Conservation (phyloP, 2,329 filamentous ascomycete species). For the Penicillium rolfsii region DNA sequence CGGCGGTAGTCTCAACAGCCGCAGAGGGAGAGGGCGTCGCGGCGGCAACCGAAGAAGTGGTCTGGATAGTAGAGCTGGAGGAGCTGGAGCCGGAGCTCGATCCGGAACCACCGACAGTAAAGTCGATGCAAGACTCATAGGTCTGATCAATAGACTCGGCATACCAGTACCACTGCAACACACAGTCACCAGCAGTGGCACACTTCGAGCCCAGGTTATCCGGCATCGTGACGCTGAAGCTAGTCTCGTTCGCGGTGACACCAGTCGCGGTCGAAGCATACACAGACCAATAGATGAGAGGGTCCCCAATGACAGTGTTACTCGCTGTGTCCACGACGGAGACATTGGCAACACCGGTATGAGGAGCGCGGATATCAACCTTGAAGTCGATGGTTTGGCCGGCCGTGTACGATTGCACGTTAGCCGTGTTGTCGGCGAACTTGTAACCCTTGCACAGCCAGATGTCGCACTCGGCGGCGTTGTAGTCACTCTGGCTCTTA, state of each 20-base stretch:
- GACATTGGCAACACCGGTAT: constrained; percentile 55
- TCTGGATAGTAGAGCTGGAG: constrained; percentile 10
- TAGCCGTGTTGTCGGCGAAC: constrained; percentile 58
- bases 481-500: constrained; percentile 53
- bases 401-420: constrained; percentile 56
- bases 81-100: constrained; percentile 22
- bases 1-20: background rate
- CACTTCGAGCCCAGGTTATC: constrained; percentile 34
- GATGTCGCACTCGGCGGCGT: constrained; percentile 53
- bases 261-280: constrained; percentile 39
- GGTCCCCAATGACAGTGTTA: constrained; percentile 44
- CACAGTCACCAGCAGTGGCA: constrained; percentile 35
- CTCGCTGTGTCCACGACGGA: constrained; percentile 52
- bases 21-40: background rate
- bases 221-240: constrained; percentile 40
- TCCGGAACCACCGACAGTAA: constrained; percentile 33
- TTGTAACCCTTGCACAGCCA: constrained; percentile 64
- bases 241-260: constrained; percentile 31
- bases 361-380: constrained; percentile 52
- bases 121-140: constrained; percentile 42
- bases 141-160: constrained; percentile 41
- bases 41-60: background rate
- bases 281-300: constrained; percentile 38
- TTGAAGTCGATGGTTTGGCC: constrained; percentile 51
- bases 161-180: constrained; percentile 43